A percentile compares a stretch with the other conserved stretches of the same genome.
These are phyloP conservation scores for Nakaseomyces sp. DNA, from an alignment of 1,139 yeast genomes.

Conservation along the genomic window DNA sequence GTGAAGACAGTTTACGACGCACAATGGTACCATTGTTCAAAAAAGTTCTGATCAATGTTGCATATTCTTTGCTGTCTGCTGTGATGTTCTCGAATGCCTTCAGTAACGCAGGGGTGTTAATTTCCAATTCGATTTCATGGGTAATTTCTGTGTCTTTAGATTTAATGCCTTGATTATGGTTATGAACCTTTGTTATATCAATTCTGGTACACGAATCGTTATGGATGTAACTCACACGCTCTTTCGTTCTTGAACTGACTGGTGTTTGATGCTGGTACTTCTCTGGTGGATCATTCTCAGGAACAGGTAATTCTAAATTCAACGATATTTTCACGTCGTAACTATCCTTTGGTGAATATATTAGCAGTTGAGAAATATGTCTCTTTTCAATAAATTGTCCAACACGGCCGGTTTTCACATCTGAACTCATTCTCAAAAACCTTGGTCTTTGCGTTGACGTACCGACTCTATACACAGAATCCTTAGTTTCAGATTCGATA, in stretches of 20 bases:
- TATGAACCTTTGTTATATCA: slow-evolving; percentile 58
- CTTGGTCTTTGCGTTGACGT: slow-evolving; percentile 42
- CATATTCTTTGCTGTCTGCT: slow-evolving; percentile 54
- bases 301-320: slow-evolving; percentile 61
- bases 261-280: slow-evolving; percentile 43
- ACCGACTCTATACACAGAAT: slow-evolving; percentile 35
- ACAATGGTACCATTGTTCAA: slow-evolving; percentile 59
- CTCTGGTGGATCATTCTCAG: slow-evolving; percentile 47
- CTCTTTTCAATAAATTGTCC: slow-evolving; percentile 63
- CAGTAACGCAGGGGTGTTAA: slow-evolving; percentile 56
- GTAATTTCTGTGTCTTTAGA: slow-evolving; percentile 34
- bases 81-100: slow-evolving; percentile 47
- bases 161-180: slow-evolving; percentile 39
- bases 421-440: slow-evolving; percentile 56
- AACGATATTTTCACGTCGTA: slow-evolving; percentile 71
- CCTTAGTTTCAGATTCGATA: slow-evolving; percentile 34
- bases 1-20: slow-evolving; percentile 35
- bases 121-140: slow-evolving; percentile 63
- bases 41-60: slow-evolving; percentile 62
- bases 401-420: slow-evolving; percentile 56
- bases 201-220: slow-evolving; percentile 61
- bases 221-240: slow-evolving; percentile 56
- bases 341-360: slow-evolving; percentile 68
- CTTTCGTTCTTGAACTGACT: slow-evolving; percentile 49
- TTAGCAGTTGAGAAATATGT: slow-evolving; percentile 58